phyloP scores from a whole-genome alignment of 1,139 yeast species.

The Arxiozyma bovina region DNA sequence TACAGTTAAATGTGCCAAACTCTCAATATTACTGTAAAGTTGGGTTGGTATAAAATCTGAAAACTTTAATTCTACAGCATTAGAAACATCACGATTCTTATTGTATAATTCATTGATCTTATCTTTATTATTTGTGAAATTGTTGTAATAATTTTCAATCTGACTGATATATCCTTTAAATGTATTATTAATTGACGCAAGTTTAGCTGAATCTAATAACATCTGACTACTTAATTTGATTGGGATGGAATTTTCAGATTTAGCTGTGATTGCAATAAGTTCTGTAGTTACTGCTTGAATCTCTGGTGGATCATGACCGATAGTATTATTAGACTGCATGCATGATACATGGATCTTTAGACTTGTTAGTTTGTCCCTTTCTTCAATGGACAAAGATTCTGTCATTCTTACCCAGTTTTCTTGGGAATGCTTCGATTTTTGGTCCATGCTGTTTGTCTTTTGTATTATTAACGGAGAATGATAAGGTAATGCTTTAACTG shows the following conservation, averaged over 20 bases:
- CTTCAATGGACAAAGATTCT: constrained; percentile 21
- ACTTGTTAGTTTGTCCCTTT: constrained; percentile 19
- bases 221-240: constrained; percentile 25
- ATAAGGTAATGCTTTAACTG: constrained; percentile 31
- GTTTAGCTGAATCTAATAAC: constrained; percentile 17
- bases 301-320: constrained; percentile 23
- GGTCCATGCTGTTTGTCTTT: constrained; percentile 24
- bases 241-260: constrained; percentile 31
- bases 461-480: constrained; percentile 30
- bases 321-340: constrained; percentile 23
- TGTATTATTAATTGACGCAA: constrained; percentile 10
- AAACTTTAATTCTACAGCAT: constrained; percentile 15
- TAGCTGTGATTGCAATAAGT: constrained; percentile 24
- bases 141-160: constrained; percentile 12
- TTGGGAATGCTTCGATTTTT: constrained; percentile 23
- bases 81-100: constrained; percentile 6
- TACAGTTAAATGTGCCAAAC: constrained; percentile 21
- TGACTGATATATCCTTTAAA: constrained; percentile 11
- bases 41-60: constrained; percentile 22
- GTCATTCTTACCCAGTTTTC: constrained; percentile 23
- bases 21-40: constrained; percentile 21
- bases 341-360: constrained; percentile 26
- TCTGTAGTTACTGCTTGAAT: constrained; percentile 22
- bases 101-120: constrained; percentile 17
- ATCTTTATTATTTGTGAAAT: constrained; percentile 9